These are phyloP conservation scores for Rhexocercosporidium sp. DNA, from an alignment of 2,329 filamentous ascomycete species.

Conservation along the genomic window DNA sequence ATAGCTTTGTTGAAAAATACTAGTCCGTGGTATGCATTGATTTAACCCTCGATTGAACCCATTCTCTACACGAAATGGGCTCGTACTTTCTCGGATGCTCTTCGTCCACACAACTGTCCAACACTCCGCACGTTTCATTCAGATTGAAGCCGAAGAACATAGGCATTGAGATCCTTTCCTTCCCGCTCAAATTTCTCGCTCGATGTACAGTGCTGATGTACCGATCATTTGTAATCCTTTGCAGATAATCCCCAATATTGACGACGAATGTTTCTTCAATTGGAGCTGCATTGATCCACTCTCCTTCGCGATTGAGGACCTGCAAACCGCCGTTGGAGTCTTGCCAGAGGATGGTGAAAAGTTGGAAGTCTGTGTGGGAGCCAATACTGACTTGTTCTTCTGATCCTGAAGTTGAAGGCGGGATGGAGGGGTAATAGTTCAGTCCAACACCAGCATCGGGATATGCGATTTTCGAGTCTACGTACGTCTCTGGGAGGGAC, in stretches of 20 bases:
- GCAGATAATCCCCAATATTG: slow-evolving; percentile 62
- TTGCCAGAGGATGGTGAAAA: slow-evolving; percentile 53
- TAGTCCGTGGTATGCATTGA: slow-evolving; percentile 20
- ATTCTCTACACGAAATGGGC: slow-evolving; percentile 18
- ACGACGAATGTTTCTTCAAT: slow-evolving; percentile 49
- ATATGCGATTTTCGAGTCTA: slow-evolving; percentile 55
- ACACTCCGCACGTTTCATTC: slow-evolving; percentile 18
- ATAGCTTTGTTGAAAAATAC: background rate
- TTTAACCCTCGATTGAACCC: slow-evolving; percentile 19
- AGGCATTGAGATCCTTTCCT: slow-evolving; percentile 18
- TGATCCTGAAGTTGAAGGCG: slow-evolving; percentile 15
- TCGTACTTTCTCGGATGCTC: slow-evolving; percentile 20
- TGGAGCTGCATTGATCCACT: slow-evolving; percentile 51
- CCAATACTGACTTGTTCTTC: slow-evolving; percentile 43
- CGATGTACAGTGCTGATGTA: slow-evolving; percentile 81
- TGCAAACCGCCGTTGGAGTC: slow-evolving; percentile 51
- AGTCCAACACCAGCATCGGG: slow-evolving; percentile 49
- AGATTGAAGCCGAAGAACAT: slow-evolving; percentile 19
- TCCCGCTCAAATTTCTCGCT: slow-evolving; percentile 42
- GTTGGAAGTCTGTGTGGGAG: slow-evolving; percentile 51
- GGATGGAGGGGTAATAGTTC: slow-evolving; percentile 38
- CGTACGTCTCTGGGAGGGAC: slow-evolving; percentile 55
- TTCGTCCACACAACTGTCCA: slow-evolving; percentile 21
- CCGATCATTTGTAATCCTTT: slow-evolving; percentile 79
- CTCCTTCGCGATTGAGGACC: slow-evolving; percentile 48